Evolutionary conservation across 2,329 filamentous ascomycete genomes (phyloP).

Genomic region (Alternaria conjuncta): DNA sequence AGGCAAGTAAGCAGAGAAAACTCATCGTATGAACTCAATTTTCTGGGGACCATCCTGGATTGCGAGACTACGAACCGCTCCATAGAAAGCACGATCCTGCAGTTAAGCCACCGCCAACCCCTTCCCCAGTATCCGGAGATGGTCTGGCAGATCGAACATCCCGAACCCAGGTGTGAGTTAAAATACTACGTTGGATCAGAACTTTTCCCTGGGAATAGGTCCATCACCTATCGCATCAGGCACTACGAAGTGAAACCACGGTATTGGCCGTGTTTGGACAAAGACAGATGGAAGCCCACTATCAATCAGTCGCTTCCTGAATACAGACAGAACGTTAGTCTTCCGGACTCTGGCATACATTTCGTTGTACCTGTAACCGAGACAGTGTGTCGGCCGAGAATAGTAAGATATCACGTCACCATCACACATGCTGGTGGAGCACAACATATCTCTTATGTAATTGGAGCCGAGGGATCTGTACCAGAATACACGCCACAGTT

Average conservation of each 20-base stretch:
- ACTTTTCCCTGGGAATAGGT: accelerated
- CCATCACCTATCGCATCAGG: not conserved
- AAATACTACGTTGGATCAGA: accelerated
- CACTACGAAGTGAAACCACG: not conserved
- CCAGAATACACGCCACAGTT: accelerated
- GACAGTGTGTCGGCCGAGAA: not conserved
- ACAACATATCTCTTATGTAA: not conserved
- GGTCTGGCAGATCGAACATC: too few species aligned
- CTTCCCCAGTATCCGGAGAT: too few species aligned
- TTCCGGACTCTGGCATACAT: not conserved
- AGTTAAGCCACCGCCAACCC: too few species aligned
- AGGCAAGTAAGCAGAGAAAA: not conserved
- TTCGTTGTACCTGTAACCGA: not conserved
- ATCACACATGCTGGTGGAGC: not conserved
- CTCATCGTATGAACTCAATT: not conserved
- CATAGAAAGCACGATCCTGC: not conserved
- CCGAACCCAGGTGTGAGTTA: not conserved
- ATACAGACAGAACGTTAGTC: accelerated
- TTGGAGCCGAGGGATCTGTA: not conserved
- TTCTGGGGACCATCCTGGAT: not conserved
- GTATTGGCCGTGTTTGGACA: not conserved
- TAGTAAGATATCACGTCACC: not conserved
- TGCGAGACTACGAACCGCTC: not conserved
- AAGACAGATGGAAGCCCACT: not conserved
- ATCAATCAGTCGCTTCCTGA: too few species aligned